These are phyloP conservation scores for Metschnikowia lunata DNA, from an alignment of 805 yeast species.

Conservation along the genomic window DNA sequence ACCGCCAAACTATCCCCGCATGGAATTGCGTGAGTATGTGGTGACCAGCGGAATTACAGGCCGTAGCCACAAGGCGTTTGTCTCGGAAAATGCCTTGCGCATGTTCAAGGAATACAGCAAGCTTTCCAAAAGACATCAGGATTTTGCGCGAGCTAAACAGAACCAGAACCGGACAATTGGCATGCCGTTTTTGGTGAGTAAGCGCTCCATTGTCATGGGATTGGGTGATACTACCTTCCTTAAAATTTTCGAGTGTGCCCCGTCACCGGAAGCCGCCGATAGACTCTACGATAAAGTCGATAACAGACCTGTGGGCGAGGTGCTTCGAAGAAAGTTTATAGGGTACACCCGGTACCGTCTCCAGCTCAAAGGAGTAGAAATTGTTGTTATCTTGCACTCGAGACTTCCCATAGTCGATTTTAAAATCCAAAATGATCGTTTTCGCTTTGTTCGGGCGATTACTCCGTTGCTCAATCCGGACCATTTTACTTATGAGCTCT, in stretches of 20 bases:
- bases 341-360: conserved; percentile 12
- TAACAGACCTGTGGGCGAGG: conserved; percentile 7
- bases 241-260: conserved; percentile 7
- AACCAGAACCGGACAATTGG: conserved; percentile 9
- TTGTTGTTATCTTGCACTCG: conserved; percentile 7
- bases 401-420: conserved; percentile 10
- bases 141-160: conserved; percentile 9
- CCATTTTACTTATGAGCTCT: conserved; percentile 9
- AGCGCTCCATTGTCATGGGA: conserved; percentile 5
- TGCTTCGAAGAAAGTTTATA: conserved; percentile 1
- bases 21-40: conserved; percentile 3
- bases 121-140: conserved; percentile 1
- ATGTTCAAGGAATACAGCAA: conserved; percentile 8
- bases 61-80: conserved; percentile 6
- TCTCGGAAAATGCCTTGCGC: conserved; percentile 8
- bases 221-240: conserved; percentile 7
- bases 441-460: conserved; percentile 7
- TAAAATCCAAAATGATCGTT: conserved; percentile 4
- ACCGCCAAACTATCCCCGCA: conserved; percentile 5
- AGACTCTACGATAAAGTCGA: conserved; percentile 12
- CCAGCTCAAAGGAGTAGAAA: conserved; percentile 3
- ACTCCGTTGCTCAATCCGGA: conserved; percentile 1
- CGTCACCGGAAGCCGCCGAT: conserved; percentile 10
- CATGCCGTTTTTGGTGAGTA: conserved; percentile 10
- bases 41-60: conserved; percentile 6